These are phyloP conservation scores for Pluteus cervinus DNA, from an alignment of 768 basidiomycete genomes.

Conservation along the genomic window DNA sequence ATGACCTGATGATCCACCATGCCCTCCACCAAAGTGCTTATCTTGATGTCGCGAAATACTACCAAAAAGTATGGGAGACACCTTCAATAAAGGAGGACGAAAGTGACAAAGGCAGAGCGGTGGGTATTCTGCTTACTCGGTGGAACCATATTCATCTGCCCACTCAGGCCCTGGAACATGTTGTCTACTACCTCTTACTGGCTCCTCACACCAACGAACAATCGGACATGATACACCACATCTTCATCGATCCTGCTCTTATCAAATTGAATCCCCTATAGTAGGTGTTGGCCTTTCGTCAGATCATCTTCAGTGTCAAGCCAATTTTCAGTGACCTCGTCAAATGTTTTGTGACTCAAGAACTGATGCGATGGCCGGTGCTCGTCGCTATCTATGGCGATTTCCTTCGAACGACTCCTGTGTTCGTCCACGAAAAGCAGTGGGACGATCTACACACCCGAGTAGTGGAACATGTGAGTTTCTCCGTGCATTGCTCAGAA, in stretches of 20 bases:
- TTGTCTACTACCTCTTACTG: slow-evolving; percentile 90
- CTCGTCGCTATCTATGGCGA: slow-evolving; percentile 86
- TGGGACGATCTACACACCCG: slow-evolving; percentile 96
- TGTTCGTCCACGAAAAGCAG: slow-evolving; percentile 72
- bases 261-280: slow-evolving; percentile 79
- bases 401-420: slow-evolving; percentile 70
- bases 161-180: slow-evolving; percentile 84
- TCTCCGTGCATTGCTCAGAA: not conserved
- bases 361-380: slow-evolving; percentile 96
- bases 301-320: not conserved
- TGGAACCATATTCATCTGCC: slow-evolving; percentile 3
- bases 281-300: slow-evolving; percentile 36
- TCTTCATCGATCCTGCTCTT: slow-evolving; percentile 74
- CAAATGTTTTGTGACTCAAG: slow-evolving; percentile 89
- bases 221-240: slow-evolving; percentile 90
- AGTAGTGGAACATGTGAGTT: slow-evolving; percentile 90
- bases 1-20: slow-evolving; percentile 94
- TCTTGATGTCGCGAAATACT: slow-evolving; percentile 92
- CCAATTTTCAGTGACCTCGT: slow-evolving; percentile 66
- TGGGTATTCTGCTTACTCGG: slow-evolving; percentile 26
- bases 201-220: slow-evolving; percentile 97
- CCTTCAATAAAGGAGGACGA: slow-evolving; percentile 87
- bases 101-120: slow-evolving; percentile 59
- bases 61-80: slow-evolving; percentile 96
- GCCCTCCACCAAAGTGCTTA: slow-evolving; percentile 81